Conservation (phyloP, 2,329 filamentous ascomycete species). For the Claviceps maximensis region DNA sequence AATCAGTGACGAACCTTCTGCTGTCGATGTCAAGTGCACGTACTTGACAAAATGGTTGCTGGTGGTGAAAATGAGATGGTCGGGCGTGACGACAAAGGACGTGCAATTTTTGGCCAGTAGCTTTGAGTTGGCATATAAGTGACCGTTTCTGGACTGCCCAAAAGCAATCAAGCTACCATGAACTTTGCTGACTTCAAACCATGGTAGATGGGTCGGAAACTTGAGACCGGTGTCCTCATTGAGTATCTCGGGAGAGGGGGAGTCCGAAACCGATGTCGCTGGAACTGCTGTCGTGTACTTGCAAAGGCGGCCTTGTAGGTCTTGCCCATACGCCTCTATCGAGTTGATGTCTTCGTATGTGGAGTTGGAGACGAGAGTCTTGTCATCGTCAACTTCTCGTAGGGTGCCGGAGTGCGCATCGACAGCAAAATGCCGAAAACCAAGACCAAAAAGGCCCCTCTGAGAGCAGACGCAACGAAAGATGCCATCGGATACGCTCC, state of each 20-base stretch:
- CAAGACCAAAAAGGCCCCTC: slow-evolving; percentile 9
- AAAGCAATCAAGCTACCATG: slow-evolving; percentile 32
- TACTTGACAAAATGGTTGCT: slow-evolving; percentile 90
- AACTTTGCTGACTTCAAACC: slow-evolving; percentile 34
- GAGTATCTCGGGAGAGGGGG: background rate
- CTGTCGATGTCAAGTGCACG: slow-evolving; percentile 55
- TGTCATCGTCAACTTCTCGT: slow-evolving; percentile 10
- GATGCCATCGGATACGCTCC: slow-evolving; percentile 14
- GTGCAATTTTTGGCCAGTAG: slow-evolving; percentile 77
- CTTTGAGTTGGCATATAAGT: slow-evolving; percentile 64
- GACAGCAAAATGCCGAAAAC: slow-evolving; percentile 13
- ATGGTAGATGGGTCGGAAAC: slow-evolving; percentile 36
- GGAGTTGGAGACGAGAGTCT: slow-evolving; percentile 17
- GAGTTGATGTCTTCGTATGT: slow-evolving; percentile 18
- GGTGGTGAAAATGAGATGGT: slow-evolving; percentile 84
- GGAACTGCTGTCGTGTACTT: slow-evolving; percentile 19
- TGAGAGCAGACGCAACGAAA: slow-evolving; percentile 21
- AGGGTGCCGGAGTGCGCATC: slow-evolving; percentile 8
- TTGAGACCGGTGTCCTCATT: slow-evolving; percentile 22
- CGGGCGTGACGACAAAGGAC: slow-evolving; percentile 69
- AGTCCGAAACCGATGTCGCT: background rate
- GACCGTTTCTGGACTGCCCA: slow-evolving; percentile 62
- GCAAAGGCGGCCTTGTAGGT: slow-evolving; percentile 31
- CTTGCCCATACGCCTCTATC: slow-evolving; percentile 30
- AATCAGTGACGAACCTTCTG: slow-evolving; percentile 39